Evolutionary conservation across 2,329 filamentous ascomycete species (phyloP).

Genomic region (Clarireedia homoeocarpa): DNA sequence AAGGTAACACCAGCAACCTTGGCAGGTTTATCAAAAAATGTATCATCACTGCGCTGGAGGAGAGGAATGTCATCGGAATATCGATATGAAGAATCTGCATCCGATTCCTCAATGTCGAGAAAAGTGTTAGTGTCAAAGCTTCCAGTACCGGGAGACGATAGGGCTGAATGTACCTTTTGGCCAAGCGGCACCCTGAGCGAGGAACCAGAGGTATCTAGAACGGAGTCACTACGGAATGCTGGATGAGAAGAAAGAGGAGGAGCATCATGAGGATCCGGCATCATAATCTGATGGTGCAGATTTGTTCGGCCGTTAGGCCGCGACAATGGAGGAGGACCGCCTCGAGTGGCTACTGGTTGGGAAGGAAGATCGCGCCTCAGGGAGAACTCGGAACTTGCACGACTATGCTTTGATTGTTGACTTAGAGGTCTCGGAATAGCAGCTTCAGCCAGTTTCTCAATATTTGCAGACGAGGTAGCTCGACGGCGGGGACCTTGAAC

Average conservation of each 20-base stretch:
- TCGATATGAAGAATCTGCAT: constrained; percentile 57
- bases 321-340: constrained; percentile 25
- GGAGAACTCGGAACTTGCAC: constrained; percentile 64
- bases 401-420: constrained; percentile 58
- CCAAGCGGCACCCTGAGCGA: constrained; percentile 9
- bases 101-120: constrained; percentile 52
- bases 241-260: constrained; percentile 28
- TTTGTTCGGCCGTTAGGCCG: constrained; percentile 28
- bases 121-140: constrained; percentile 21
- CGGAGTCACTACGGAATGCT: constrained; percentile 24
- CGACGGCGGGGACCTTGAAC: constrained; percentile 42
- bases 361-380: constrained; percentile 46
- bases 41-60: constrained; percentile 59
- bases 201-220: constrained; percentile 17
- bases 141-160: constrained; percentile 14
- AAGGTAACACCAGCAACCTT: constrained; percentile 49
- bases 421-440: constrained; percentile 45
- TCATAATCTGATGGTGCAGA: constrained; percentile 22
- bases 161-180: constrained; percentile 16
- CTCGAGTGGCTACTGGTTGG: constrained; percentile 33
- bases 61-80: constrained; percentile 62
- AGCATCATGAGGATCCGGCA: constrained; percentile 25
- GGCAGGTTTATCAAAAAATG: constrained; percentile 43
- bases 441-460: constrained; percentile 46
- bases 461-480: constrained; percentile 53